Evolutionary conservation across 176 grass and related monocot genomes (phyloP).

Genomic region (Poa annua): DNA sequence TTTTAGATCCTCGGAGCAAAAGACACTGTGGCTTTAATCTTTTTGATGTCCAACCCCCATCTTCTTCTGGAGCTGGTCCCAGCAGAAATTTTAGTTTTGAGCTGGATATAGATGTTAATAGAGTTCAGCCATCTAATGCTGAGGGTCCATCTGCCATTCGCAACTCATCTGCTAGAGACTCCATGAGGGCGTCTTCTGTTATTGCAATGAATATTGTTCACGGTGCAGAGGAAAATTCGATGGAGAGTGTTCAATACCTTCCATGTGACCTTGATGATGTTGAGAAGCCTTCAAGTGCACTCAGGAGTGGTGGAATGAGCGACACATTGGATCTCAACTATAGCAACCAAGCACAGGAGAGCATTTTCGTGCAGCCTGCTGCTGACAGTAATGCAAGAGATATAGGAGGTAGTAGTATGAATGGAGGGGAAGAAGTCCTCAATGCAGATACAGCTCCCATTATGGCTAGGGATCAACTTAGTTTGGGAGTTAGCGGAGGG

Average conservation of each 20-base stretch:
- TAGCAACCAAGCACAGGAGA: slow-evolving; percentile 94
- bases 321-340: slow-evolving; percentile 86
- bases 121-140: slow-evolving; percentile 42
- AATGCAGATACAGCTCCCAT: slow-evolving; percentile 78
- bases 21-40: slow-evolving; percentile 78
- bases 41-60: slow-evolving; percentile 63
- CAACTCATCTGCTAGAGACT: slow-evolving; percentile 71
- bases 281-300: slow-evolving; percentile 68
- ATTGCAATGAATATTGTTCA: slow-evolving; percentile 92
- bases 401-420: slow-evolving; percentile 89
- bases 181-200: slow-evolving; percentile 87
- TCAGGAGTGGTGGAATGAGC: slow-evolving; percentile 70
- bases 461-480: slow-evolving; percentile 79
- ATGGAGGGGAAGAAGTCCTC: slow-evolving; percentile 95
- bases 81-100: slow-evolving; percentile 88
- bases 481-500: slow-evolving; percentile 92
- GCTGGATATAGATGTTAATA: slow-evolving; percentile 77
- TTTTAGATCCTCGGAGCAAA: slow-evolving; percentile 72
- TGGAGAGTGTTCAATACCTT: slow-evolving; percentile 96
- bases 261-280: slow-evolving; percentile 82
- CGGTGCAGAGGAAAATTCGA: slow-evolving; percentile 72
- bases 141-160: slow-evolving; percentile 49
- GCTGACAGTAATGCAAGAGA: slow-evolving; percentile 87
- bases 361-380: slow-evolving; percentile 78
- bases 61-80: slow-evolving; percentile 89